Evolutionary conservation across 441 rosid species (phyloP), one percentile per base, ranked within the genome.

Genomic region (Metrosideros polymorpha): DNA sequence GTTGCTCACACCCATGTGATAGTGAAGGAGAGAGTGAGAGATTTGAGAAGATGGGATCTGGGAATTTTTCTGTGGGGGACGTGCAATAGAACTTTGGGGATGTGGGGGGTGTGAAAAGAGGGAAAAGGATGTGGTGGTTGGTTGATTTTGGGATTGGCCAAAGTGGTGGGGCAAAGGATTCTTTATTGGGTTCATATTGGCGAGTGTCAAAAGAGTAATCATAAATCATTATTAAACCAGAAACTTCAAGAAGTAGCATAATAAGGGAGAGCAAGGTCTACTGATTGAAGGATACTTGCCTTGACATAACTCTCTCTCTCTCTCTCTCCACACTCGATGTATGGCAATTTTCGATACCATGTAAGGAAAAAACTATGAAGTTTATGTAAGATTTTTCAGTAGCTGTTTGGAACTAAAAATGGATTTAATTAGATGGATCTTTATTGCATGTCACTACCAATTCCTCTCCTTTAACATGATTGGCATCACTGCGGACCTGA

Each of bases 1-100:
- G 91, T 97, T 96, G 91, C 98, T 89, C 82, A 94, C 87, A 85
- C 92, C 98, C 99, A 97, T 93, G 63, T 25, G 45, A 35, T 66
- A 12, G 88, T 52, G 49, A n/a, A 45, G 57, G 63, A 83, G 39
- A 49, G 71, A 35, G 10, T 10, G n/a, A 19, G 76, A 32, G 79
- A 71, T 22, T 39, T 22, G 47, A 71, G 79, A 71, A 35, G 79
- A 35, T 22, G 79, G 79, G 79, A 71, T 71, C 79, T 71, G 79
- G 79, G 47, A 19, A 39, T 39, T 71, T 10, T 39, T 39, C 15
- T 3, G 79, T 0, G 45, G n/a, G 42, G 3, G 15, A 71, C 2
- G 15, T 71, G 79, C 43, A 35, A 0, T 66, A 35, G 77, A 19
- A 19, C 27, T 66, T 66, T 66, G 45, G 25, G 27, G 45, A 66